Conservation (phyloP, 768 basidiomycete genomes). For the Pholiota molesta region DNA sequence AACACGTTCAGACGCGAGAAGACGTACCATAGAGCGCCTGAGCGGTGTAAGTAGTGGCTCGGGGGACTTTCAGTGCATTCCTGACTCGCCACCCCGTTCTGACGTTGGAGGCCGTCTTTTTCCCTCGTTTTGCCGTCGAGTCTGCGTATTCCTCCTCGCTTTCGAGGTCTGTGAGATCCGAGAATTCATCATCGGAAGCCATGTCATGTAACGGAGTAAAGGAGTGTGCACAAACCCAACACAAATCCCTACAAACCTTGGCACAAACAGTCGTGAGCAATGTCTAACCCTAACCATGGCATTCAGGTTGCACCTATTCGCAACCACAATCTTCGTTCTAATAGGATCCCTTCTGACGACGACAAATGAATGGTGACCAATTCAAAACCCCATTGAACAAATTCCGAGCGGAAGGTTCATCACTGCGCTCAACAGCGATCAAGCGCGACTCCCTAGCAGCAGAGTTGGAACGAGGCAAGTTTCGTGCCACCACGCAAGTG, state of each 20-base stretch:
- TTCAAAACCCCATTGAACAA: conserved; percentile 28
- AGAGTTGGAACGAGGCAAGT: conserved; percentile 65
- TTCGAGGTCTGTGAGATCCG: conserved; percentile 37
- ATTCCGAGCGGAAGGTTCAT: conserved; percentile 10
- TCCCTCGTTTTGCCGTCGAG: conserved; percentile 23
- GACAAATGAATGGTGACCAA: conserved; percentile 22
- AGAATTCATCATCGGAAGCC: conserved; percentile 30
- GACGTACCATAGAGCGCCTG: conserved; percentile 59
- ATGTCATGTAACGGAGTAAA: conserved; percentile 7
- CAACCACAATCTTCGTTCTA: too few relatives aligned
- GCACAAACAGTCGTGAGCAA: background rate
- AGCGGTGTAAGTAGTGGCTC: conserved; percentile 66
- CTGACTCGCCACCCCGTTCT: conserved; percentile 32
- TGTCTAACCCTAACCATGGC: conserved; percentile 9
- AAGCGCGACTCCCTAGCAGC: conserved; percentile 72
- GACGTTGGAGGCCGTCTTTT: background rate
- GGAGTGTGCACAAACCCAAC: too few relatives aligned
- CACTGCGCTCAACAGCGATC: conserved; percentile 35
- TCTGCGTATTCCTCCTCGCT: conserved; percentile 27
- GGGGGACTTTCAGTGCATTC: conserved; percentile 55
- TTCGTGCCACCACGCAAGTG: background rate
- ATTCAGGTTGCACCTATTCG: too few relatives aligned
- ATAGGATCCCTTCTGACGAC: background rate
- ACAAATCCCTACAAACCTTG: too few relatives aligned
- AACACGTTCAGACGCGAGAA: conserved; percentile 23